Evolutionary conservation across 257 asterid genomes (phyloP).

Genomic region (Rubia yunnanensis): DNA sequence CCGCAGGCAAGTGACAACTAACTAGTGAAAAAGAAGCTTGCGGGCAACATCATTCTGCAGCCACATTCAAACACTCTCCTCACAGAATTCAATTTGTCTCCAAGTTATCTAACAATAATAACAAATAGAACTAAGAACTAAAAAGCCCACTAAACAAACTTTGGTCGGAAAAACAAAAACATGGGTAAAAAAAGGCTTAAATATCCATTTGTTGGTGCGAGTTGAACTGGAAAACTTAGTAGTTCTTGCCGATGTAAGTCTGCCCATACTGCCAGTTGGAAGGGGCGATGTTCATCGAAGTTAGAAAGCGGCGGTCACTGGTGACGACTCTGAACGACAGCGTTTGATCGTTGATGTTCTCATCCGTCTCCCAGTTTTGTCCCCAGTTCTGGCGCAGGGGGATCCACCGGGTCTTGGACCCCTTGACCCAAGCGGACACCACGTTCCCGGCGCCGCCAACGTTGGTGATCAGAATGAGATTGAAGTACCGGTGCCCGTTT

Average conservation of each 20-base stretch:
- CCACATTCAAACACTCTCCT: conserved; percentile 42
- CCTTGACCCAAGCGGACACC: conserved; percentile 49
- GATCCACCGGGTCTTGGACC: conserved; percentile 55
- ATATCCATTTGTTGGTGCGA: background rate
- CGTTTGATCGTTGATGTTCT: conserved; percentile 39
- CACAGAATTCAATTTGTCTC: conserved; percentile 3
- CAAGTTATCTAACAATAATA: background rate
- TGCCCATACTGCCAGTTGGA: conserved; percentile 74
- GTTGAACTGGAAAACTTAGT: conserved; percentile 25
- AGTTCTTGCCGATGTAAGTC: conserved; percentile 55
- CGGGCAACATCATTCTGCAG: conserved; percentile 42
- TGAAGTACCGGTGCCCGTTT: conserved; percentile 65
- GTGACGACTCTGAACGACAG: conserved; percentile 57
- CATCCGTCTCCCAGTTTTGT: conserved; percentile 64
- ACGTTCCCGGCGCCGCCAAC: conserved; percentile 77
- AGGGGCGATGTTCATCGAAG: conserved; percentile 58
- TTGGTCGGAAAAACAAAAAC: background rate
- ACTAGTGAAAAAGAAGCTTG: conserved; percentile 9
- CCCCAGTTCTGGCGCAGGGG: conserved; percentile 76
- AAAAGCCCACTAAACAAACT: conserved; percentile 13
- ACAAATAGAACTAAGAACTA: conserved; percentile 12
- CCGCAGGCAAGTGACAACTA: no score
- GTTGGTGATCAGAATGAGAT: conserved; percentile 49
- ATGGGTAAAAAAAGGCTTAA: no score
- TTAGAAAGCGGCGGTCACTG: conserved; percentile 51